Base-by-base conservation (phyloP, 768 basidiomycete species). In the Gyrodon lividus region DNA sequence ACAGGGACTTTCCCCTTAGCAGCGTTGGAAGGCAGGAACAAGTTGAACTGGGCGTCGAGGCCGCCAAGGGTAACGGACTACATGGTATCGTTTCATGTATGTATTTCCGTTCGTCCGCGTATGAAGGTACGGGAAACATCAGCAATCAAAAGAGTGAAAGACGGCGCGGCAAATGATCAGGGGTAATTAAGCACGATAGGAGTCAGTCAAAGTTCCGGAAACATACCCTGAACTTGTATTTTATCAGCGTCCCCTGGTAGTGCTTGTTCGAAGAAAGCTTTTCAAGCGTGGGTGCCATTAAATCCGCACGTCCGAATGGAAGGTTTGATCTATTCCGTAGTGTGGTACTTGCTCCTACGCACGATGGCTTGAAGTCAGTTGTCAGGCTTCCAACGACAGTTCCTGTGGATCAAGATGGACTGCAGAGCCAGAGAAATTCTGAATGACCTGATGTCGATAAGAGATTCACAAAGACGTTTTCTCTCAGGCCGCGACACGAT, bases 161-260 rank as follows among this genome's bases (percentile, higher is more conserved):
- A 14, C 7, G 39, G 10, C n/a, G n/a, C n/a, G n/a, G n/a, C n/a
- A n/a, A n/a, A n/a, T n/a, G n/a, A n/a, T n/a, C n/a, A n/a, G n/a
- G n/a, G n/a, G n/a, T n/a, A n/a, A n/a, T n/a, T n/a, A n/a, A n/a
- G n/a, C n/a, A n/a, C n/a, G n/a, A n/a, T n/a, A n/a, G n/a, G n/a
- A n/a, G n/a, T n/a, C n/a, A n/a, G n/a, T n/a, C n/a, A 17, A 17
- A 31, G n/a, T 13, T 22, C 23, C 17, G 28, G 41, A 24, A 49
- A 34, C 65, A 42, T 56, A 81, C 91, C 76, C 83, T 87, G 76
- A 87, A 90, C 71, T 83, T 89, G 77, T 92, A 98, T 68, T 98
- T 98, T 53, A 73, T 78, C 50, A 98, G 67, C 48, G 81, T 79
- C 20, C 96, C 97, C 51, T 80, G 86, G 55, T 87, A 96, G 10